Evolutionary conservation across 805 yeast genomes (phyloP), one percentile per base, ranked within the genome.

Genomic region (Yamadazyma olivae): DNA sequence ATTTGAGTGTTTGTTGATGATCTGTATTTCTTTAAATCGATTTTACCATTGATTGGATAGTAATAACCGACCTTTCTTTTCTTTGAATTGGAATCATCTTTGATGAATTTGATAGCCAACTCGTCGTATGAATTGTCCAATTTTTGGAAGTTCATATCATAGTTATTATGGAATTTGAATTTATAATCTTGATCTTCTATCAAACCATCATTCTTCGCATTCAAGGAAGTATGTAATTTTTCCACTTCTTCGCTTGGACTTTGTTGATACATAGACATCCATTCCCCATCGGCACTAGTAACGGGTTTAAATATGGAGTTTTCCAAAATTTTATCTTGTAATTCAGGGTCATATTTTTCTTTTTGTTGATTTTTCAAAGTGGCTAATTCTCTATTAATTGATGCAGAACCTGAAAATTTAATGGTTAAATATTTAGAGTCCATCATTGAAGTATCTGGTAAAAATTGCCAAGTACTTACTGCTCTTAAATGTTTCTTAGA

Each of bases 371-470:
- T 46, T 38, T 59, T 56, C 30, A 57, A 40, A 14, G 51, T 46
- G 19, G 54, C 53, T 22, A 62, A 43, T 33, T 67, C 73, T 41
- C 73, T 53, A 15, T 57, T 46, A 17, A 73, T 50, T 2, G 79
- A 72, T 3, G 83, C 81, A 8, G 78, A 68, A 4, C 81, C 80
- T 4, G 70, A 53, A 48, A 86, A 76, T 56, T 81, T 84, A 28
- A 87, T 64, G 21, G 79, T 70, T 50, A 77, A 65, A 51, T 74
- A 88, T 35, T 72, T 76, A 48, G 86, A 81, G 59, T 93, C 99
- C 74, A 88, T 71, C 72, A 85, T 76, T n/a, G 91, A 80, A 7
- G 93, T 79, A 58, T 93, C 97, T 6, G 99, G 99, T 43, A 90
- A 65, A 18, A 93, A 64, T 17, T 83, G 81, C 87, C 89, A 86